Evolutionary conservation across 768 basidiomycete genomes (phyloP).

Genomic region (Leucocoprinus sp.): DNA sequence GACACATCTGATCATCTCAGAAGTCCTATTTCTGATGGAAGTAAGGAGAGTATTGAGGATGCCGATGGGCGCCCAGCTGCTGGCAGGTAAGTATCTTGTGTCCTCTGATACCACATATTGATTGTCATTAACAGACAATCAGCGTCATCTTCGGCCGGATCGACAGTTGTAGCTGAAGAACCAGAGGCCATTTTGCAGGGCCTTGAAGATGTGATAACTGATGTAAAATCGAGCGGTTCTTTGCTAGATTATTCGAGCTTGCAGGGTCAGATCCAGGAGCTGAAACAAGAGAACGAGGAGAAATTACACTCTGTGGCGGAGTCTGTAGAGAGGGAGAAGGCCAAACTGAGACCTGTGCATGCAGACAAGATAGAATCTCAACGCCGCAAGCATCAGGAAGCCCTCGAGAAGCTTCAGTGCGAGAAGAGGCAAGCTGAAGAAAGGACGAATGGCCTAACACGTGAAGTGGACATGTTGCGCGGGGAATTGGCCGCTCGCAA

Average conservation of each 20-base stretch:
- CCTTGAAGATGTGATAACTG: not conserved
- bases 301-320: not conserved
- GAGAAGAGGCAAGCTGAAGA: not conserved
- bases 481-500: not conserved
- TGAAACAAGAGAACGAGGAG: conserved; percentile 5
- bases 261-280: not conserved
- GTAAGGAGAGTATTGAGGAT: not conserved
- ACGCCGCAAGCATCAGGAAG: not conserved
- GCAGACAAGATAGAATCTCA: not conserved
- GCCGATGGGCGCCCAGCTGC: not conserved
- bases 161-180: conserved; percentile 3
- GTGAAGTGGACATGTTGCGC: not conserved
- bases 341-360: not conserved
- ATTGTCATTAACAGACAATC: not conserved
- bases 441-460: not conserved
- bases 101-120: not conserved
- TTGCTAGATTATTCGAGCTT: not conserved
- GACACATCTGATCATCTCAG: not conserved
- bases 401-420: not conserved
- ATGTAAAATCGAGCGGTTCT: not conserved
- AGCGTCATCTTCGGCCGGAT: not conserved
- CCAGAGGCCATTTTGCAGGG: not conserved
- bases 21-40: not conserved
- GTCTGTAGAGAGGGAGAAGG: not conserved
- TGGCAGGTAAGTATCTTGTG: not conserved